Evolutionary conservation across 192 early-diverging fungal genomes (phyloP), one percentile per base, ranked within the genome.

Genomic region (Jimgerdemannia lactiflua): DNA sequence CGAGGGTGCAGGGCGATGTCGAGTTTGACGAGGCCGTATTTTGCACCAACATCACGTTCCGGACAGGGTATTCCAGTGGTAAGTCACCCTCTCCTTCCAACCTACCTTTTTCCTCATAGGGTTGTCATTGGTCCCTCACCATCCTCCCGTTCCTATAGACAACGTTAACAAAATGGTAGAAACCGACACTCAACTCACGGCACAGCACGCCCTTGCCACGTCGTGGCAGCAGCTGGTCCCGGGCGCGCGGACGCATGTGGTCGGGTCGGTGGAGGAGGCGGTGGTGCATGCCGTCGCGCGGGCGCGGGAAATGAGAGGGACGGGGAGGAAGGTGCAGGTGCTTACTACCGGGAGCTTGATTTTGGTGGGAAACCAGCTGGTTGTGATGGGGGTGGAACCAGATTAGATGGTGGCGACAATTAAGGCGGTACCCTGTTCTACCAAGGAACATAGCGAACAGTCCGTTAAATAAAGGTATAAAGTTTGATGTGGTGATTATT

Each of bases 261-360:
- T 86, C 75, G 84, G 86, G 3, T 84, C 87, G 19, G 90, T 94
- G 76, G 86, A 93, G 72, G 88, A 87, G 29, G 92, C 94, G 3
- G 90, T 94, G 76, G 85, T 93, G 72, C 87, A 88, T 29, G 93
- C 94, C 3, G 86, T 93, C 8, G 86, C 83, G 4, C 86, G 87
- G 79, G 81, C 91, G 9, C 69, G 75, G 10, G 44, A 77, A 39
- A 43, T 66, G 17, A 43, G 65, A 10, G 67, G 77, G 39, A 64
- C 64, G 3, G 17, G 43, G 10, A 76, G 76, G 43, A 39, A 72
- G 2, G 64, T 86, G 17, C 87, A 92, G 64, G 93, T 96, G 2
- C 84, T 99, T 42, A 92, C 92, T 40, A 97, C 97, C 4, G 98
- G 98, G 9, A 97, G 96, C 74, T 79, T 99, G 76, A 94, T 97